Base-by-base conservation (phyloP, 768 basidiomycete genomes). In the Serendipita sp. region DNA sequence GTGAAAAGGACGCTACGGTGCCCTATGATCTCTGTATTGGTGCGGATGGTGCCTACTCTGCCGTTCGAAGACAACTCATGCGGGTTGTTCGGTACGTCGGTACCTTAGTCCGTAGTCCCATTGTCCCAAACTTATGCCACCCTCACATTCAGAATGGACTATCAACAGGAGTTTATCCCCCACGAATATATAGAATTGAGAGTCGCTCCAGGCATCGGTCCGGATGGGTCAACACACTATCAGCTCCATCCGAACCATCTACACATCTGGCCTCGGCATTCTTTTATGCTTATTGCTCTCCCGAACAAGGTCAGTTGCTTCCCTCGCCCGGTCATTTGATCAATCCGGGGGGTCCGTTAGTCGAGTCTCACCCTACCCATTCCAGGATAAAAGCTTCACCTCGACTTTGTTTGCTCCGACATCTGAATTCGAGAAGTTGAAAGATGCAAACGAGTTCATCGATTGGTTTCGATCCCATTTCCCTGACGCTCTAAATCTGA, bases 201-300 rank as follows among this genome's bases (percentile, higher is more conserved):
- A 78, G 91, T 99, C 83, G 91, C 92, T 71, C 82, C 94, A 73
- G 74, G 85, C 65, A 74, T 76, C 72, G 80, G 81, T 74, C 71
- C 72, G 70, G 76, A 78, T 73, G 89, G 82, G 73, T 79, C 80
- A 67, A 77, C 85, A 68, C 78, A 77, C 32, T 98, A 88, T 78
- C 78, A 85, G 66, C 85, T 99, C 74, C 91, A 94, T 80, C 89
- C 90, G 70, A 88, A 89, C 75, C 89, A 98, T 75, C 85, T 99
- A 69, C 95, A 99, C 77, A 97, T 99, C 71, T 99, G 95, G 95
- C 96, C 95, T 68, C 88, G 95, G 72, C 90, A 93, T 75, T 91
- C 92, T 54, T 98, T 98, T 80, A 99, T 99, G 95, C 83, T 99
- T 71, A 97, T 99, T 71, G 95, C 92, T 23, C 84, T 99, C 65